phyloP scores from a whole-genome alignment of 108 stramenopile genomes.

The Nitzschia putrida region DNA sequence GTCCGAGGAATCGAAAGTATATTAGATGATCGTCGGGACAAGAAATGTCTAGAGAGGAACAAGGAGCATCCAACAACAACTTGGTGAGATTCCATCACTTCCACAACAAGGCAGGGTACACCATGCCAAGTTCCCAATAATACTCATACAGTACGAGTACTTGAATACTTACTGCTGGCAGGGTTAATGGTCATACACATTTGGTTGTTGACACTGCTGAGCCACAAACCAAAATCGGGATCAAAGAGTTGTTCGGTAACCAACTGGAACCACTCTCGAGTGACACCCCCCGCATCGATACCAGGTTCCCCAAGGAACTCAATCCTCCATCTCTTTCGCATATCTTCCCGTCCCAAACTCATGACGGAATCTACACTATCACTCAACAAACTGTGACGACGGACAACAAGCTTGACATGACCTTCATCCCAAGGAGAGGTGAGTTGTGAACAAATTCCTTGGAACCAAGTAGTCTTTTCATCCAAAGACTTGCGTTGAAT shows the following conservation, averaged over 20 bases:
- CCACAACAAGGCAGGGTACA: background rate
- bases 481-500: conserved; percentile 60
- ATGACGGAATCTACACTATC: conserved; percentile 88
- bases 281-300: conserved; percentile 96
- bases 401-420: conserved; percentile 77
- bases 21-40: conserved; percentile 92
- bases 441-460: conserved; percentile 65
- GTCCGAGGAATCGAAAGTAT: conserved; percentile 95
- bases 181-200: conserved; percentile 94
- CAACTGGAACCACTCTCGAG: conserved; percentile 94
- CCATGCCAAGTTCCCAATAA: background rate
- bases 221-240: conserved; percentile 94
- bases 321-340: conserved; percentile 91
- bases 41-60: conserved; percentile 50
- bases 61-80: conserved; percentile 21
- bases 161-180: conserved; percentile 52
- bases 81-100: background rate
- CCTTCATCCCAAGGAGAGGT: conserved; percentile 83
- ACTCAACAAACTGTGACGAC: conserved; percentile 69
- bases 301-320: conserved; percentile 94
- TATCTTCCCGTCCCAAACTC: conserved; percentile 81
- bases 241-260: conserved; percentile 92
- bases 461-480: conserved; percentile 87
- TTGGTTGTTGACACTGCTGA: conserved; percentile 84
- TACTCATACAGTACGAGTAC: background rate